These are phyloP conservation scores for Tetrahymena borealis DNA, from an alignment of 73 alveolate genomes.

Conservation along the genomic window DNA sequence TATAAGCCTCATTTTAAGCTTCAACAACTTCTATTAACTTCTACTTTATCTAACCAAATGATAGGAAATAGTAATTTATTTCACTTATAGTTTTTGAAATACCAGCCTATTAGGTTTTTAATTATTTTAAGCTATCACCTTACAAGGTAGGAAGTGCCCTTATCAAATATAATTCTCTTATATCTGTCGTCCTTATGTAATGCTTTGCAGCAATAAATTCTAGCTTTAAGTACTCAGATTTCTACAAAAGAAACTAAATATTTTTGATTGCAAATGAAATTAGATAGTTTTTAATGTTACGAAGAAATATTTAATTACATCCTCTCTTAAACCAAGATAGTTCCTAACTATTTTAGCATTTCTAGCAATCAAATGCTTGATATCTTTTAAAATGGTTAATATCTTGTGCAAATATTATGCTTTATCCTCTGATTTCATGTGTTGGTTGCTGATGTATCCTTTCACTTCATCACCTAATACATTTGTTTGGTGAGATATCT, in stretches of 20 bases:
- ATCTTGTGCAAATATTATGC: neutral
- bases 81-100: neutral
- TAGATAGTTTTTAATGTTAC: neutral
- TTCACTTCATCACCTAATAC: neutral
- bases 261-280: no score
- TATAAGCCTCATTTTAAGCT: neutral
- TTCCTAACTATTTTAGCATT: neutral
- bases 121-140: neutral
- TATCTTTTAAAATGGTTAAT: neutral
- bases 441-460: neutral
- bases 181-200: neutral
- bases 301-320: neutral
- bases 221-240: neutral
- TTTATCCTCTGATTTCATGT: neutral
- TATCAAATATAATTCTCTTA: neutral
- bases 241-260: neutral
- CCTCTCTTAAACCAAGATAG: neutral
- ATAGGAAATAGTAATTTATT: neutral
- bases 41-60: neutral
- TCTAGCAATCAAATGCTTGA: neutral
- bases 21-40: neutral
- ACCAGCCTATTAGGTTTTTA: neutral
- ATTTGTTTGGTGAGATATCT: neutral
- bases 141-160: neutral
- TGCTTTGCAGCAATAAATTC: neutral